Base-by-base conservation (phyloP, 2,329 filamentous ascomycete species). In the Dactylonectria estremocensis region DNA sequence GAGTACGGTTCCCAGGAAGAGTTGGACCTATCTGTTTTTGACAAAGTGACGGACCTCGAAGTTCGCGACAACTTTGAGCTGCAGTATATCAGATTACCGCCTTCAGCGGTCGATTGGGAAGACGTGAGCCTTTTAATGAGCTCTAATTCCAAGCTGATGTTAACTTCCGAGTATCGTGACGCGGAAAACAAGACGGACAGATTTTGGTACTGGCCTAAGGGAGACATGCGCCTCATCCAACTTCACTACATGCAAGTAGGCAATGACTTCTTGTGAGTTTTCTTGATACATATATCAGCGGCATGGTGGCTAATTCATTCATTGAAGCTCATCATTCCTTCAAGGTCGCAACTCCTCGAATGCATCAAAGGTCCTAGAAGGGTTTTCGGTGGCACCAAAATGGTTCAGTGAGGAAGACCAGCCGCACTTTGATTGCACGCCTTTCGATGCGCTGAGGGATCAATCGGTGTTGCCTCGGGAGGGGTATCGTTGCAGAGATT, bases 101-200 rank as follows among this genome's bases (percentile, higher is more conserved):
- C 60, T 1, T 64, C 61, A 6, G 59, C 68, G 2, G 18, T 52
- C 3, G 20, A 64, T 16, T 70, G 62, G 68, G 20, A 62, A 5
- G 31, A 59, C 14, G 31, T 67, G 10, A 49, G 9, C 4, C 28
- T 70, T 2, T 3, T 10, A 1, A 56, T 69, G 1, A 9, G 8
- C 1, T 2, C 8, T 7, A 55, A 52, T 14, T 18, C 4, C 1
- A 54, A 69, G 5, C 28, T 70, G 10, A 61, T 28, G 24, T 28
- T 50, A 5, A 14, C 13, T 28, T 28, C 46, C 4, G 46, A 50
- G 46, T 50, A 50, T 28, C 46, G 46, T 5, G 46, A 50, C 22
- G 20, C 46, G 1, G 46, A 50, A 50, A 50, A 50, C 22, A 9
- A 50, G 22, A 50, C 46, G 46, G 22, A 50, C 22, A n/a, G 16